A percentile compares a stretch with the other conserved stretches of the same genome.
phyloP scores from a whole-genome alignment of 148 eudicot species.

The Silene latifolia region DNA sequence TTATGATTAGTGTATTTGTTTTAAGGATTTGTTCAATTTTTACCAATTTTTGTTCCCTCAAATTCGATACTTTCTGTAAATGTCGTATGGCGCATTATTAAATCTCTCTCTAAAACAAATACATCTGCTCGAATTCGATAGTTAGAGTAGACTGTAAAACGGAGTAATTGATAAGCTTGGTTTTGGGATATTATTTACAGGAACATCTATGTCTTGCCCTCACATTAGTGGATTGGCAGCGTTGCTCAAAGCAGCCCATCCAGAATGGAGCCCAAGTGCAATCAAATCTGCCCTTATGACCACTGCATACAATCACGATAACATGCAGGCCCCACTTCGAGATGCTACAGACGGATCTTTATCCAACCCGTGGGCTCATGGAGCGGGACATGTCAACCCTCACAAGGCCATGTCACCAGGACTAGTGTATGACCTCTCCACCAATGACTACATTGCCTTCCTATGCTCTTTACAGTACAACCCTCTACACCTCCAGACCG shows the following conservation, averaged over 20 bases:
- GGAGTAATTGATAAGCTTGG: too few relatives aligned
- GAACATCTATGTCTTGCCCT: slow-evolving; percentile 97
- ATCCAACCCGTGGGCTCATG: slow-evolving; percentile 73
- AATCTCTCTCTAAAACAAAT: not conserved
- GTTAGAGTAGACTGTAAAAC: too few relatives aligned
- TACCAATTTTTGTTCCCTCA: too few relatives aligned
- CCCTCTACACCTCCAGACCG: slow-evolving; percentile 37
- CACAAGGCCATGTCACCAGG: slow-evolving; percentile 82
- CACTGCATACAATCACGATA: slow-evolving; percentile 72
- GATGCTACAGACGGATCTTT: slow-evolving; percentile 58
- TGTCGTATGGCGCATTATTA: not conserved
- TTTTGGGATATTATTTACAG: slow-evolving; percentile 27
- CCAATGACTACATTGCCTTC: slow-evolving; percentile 55
- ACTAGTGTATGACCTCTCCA: slow-evolving; percentile 62
- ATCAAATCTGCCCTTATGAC: slow-evolving; percentile 95
- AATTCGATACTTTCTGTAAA: too few relatives aligned
- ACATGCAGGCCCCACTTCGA: slow-evolving; percentile 53
- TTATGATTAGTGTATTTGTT: too few relatives aligned
- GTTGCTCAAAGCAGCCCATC: slow-evolving; percentile 81
- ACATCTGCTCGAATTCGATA: too few relatives aligned
- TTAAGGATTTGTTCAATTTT: too few relatives aligned
- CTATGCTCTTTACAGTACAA: slow-evolving; percentile 72
- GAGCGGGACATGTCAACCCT: slow-evolving; percentile 86
- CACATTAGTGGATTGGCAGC: slow-evolving; percentile 93
- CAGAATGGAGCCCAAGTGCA: slow-evolving; percentile 88